phyloP scores from a whole-genome alignment of 495 filamentous ascomycete species.

The Opeltia flavorubescens region DNA sequence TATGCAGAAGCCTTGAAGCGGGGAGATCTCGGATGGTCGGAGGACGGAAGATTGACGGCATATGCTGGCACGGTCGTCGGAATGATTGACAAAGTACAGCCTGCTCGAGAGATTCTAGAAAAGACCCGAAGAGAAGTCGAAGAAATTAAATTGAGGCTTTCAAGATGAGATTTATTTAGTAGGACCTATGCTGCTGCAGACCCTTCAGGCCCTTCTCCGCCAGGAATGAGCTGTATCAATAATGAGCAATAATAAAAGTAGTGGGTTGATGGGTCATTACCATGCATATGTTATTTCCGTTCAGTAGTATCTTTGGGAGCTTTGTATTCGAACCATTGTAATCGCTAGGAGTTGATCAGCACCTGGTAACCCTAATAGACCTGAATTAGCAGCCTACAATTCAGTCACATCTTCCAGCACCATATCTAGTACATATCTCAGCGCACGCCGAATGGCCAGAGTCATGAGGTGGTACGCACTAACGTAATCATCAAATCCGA shows the following conservation, averaged over 20 bases:
- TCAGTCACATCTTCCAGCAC: conserved; percentile 94
- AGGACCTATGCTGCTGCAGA: neutral
- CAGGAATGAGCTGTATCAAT: conserved; percentile 59
- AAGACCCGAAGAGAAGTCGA: conserved; percentile 13
- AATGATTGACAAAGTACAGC: conserved; percentile 19
- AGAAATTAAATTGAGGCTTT: conserved; percentile 3
- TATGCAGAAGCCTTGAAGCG: conserved; percentile 37
- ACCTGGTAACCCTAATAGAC: neutral
- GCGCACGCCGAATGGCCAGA: neutral
- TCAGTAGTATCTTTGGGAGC: conserved; percentile 86
- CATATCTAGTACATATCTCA: conserved; percentile 55
- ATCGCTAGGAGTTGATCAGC: conserved; percentile 42
- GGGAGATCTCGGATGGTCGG: conserved; percentile 41
- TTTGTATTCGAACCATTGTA: conserved; percentile 75
- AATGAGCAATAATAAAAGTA: neutral
- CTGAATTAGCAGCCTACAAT: conserved; percentile 42
- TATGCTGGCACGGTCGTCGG: conserved; percentile 42
- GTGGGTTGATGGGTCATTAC: conserved; percentile 29
- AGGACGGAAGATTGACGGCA: conserved; percentile 43
- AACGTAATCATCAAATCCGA: conserved; percentile 98
- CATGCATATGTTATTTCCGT: conserved; percentile 99
- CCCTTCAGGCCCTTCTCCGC: conserved; percentile 56
- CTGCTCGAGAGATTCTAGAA: conserved; percentile 21
- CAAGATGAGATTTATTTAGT: neutral
- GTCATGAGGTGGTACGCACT: conserved; percentile 50